Evolutionary conservation across 371 early-diverging fungal genomes (phyloP), one percentile per base, ranked within the genome.

Genomic region (Circinella minor): DNA sequence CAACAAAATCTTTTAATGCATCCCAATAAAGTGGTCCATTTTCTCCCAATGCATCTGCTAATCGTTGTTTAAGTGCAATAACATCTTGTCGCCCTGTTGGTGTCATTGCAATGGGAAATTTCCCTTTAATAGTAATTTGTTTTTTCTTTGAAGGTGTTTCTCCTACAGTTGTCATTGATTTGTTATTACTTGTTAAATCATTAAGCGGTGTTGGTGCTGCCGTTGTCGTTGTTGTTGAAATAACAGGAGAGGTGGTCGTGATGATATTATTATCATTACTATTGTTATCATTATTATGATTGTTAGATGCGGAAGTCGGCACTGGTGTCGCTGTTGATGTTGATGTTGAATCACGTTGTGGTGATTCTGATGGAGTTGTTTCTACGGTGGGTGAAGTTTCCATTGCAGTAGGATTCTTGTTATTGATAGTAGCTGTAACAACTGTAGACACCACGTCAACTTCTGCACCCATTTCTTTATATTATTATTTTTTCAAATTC

Each of bases 11-110:
- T 48, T 88, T 86, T 60, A 94, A 79, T 7, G 91, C 88, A 63
- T 89, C 81, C 94, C 94, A 94, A 71, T 94, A 94, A 3, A 86
- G 76, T 7, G 91, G 90, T 9, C 91, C 94, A 70, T 91, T 90
- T 63, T 91, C 92, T 55, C 94, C 93, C 3, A 94, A 82, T 2
- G 91, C 90, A 66, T 92, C 92, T 14, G 92, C 93, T 17, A 94
- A 80, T 67, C 91, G 89, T 69, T 92, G 92, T 68, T 93, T 94
- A 36, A 94, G 80, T 43, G 88, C 84, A 8, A 91, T 73, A 3
- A 91, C 89, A 74, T 93, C 91, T 71, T 89, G 88, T 51, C 94
- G 82, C 62, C 88, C 36, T 46, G 65, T 57, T 8, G 70, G 65
- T 3, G 70, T 70, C 70, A 70, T 70, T 14, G 61, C 36, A 17